phyloP scores from a whole-genome alignment of 2,329 filamentous ascomycete species.

The Fusarium sp. region DNA sequence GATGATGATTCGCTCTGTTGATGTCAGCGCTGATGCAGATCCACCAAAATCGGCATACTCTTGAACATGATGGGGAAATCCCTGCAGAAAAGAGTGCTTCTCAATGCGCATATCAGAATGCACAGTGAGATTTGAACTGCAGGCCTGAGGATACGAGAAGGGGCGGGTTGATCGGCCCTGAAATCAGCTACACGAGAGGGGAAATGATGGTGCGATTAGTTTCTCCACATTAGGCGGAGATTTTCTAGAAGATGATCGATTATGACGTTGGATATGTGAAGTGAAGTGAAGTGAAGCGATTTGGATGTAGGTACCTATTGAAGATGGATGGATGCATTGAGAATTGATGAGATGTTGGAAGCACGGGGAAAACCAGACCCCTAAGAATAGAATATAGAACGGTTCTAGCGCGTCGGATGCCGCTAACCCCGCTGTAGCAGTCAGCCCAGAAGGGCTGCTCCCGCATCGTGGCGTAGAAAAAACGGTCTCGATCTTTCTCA shows the following conservation, averaged over 20 bases:
- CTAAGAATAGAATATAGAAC: not conserved
- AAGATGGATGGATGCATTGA: not conserved
- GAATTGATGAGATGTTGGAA: not conserved
- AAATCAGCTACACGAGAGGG: constrained; percentile 12
- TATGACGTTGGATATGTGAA: constrained; percentile 3
- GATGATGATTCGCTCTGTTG: constrained; percentile 4
- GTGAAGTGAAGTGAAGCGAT: not conserved
- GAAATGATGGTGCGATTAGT: not conserved
- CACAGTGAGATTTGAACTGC: not conserved
- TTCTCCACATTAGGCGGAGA: not conserved
- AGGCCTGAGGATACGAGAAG: constrained; percentile 19
- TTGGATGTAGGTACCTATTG: not conserved
- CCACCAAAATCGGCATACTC: not conserved
- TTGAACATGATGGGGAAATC: not conserved
- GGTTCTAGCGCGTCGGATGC: not conserved
- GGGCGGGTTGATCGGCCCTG: not conserved
- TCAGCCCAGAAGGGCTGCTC: constrained; percentile 24
- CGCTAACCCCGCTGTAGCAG: constrained; percentile 7
- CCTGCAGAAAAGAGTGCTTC: not conserved
- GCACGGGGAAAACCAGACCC: not conserved
- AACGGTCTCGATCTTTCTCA: not conserved
- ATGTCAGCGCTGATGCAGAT: constrained; percentile 22
- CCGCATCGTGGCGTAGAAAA: not conserved
- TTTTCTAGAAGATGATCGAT: constrained; percentile 7
- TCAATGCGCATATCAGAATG: not conserved